Percentiles rank a stretch among this genome's conserved stretches.
These are phyloP conservation scores for Pulicaria dysenterica DNA, from an alignment of 129 eudicot genomes.

Conservation along the genomic window DNA sequence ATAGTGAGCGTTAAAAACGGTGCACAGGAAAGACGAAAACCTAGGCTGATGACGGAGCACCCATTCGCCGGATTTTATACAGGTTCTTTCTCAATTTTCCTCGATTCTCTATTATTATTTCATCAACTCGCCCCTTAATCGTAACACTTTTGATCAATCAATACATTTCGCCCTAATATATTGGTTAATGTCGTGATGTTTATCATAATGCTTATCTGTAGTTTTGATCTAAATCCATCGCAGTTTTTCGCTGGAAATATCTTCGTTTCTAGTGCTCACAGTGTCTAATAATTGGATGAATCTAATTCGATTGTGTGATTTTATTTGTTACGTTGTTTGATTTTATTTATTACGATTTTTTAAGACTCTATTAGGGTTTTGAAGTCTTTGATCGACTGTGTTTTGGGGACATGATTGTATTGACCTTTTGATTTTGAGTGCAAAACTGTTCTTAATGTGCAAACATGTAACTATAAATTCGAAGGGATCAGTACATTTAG, in stretches of 20 bases:
- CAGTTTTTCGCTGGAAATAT: background rate
- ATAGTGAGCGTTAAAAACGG: background rate
- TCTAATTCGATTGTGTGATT: constrained; percentile 4
- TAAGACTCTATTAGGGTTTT: too few species aligned
- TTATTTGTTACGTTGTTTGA: constrained; percentile 6
- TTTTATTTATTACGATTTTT: background rate
- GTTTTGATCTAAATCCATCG: constrained; percentile 16
- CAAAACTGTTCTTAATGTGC: constrained; percentile 5
- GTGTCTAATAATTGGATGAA: background rate
- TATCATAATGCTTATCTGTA: background rate
- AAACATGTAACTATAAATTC: background rate
- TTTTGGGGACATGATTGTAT: background rate
- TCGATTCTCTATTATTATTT: background rate
- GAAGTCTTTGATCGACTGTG: background rate
- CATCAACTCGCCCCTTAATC: background rate
- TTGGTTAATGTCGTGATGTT: background rate
- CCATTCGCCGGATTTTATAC: constrained; percentile 16
- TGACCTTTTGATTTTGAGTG: constrained; percentile 7
- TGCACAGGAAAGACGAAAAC: constrained; percentile 12
- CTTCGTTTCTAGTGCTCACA: background rate
- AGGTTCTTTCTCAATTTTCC: constrained; percentile 15
- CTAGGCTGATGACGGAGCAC: constrained; percentile 23
- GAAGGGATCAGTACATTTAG: background rate
- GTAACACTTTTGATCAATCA: background rate
- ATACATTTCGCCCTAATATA: constrained; percentile 6